Base-by-base conservation (phyloP, 2,329 filamentous ascomycete genomes). In the Achaetomium macrosporum region DNA sequence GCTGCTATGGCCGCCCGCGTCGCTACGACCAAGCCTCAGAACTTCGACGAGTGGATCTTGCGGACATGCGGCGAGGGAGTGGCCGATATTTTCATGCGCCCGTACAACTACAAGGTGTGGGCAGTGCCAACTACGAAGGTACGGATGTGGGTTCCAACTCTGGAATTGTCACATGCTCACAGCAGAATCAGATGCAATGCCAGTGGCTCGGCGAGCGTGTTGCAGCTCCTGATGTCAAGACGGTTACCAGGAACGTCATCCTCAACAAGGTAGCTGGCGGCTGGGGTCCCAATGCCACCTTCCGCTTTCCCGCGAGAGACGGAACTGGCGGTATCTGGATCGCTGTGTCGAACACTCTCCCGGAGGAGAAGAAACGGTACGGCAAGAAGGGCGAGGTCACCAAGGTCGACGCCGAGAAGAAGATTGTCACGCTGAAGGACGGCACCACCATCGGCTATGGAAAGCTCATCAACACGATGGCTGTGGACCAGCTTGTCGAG, bases 71-170 rank as follows among this genome's bases (percentile, higher is more conserved):
- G 93, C 65, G 76, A 82, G 64, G 92, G 92, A 64, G 81, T 99
- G 66, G 92, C 91, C 62, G 84, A 99, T 71, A 80, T 92, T 64
- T 99, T 99, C 82, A 99, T 99, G 93, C 82, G 93, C 65, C 93
- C 93, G 50, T 99, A 99, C 82, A 99, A 99, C 83, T 99, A 86
- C 85, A 99, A 99, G 78, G 93, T 99, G 69, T 99, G 93, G 93
- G 93, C 93, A 58, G 92, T 97, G 65, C 93, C 93, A 55, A 96
- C 92, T 52, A 96, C 87, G 63, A 95, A 95, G 84, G 90, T 95
- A 79, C 65, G 78, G 37, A 30, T 35, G 13, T 31, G 11, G 30
- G 11, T 31, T 40, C 10, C 15, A 15, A 30, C 10, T 15, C 7
- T 50, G 35, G 30, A 8, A 35, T 39, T 16, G 12, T 13, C 25